Evolutionary conservation across 306 rosid genomes (phyloP).

Genomic region (Rosa persica): DNA sequence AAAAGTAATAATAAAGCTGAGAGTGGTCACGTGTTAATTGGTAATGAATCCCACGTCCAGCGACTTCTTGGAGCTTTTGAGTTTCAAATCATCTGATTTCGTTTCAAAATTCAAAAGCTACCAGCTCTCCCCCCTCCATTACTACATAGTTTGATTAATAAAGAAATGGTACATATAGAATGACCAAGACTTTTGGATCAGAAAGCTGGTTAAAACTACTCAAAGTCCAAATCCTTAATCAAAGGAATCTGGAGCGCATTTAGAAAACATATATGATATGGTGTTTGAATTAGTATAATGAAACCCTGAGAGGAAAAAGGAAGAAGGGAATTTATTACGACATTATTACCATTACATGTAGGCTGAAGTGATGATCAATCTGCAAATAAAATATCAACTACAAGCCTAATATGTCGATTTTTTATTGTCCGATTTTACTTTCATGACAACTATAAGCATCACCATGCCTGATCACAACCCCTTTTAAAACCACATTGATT

Average conservation of each 20-base stretch:
- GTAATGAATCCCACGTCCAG: neutral
- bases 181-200: neutral
- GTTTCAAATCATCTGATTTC: neutral
- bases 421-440: too few relatives aligned
- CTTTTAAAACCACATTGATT: too few relatives aligned
- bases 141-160: neutral
- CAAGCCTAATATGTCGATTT: too few relatives aligned
- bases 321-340: neutral
- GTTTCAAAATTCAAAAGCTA: neutral
- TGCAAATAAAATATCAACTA: too few relatives aligned
- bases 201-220: neutral
- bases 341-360: too few relatives aligned
- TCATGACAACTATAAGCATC: too few relatives aligned
- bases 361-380: too few relatives aligned
- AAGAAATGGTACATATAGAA: neutral
- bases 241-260: neutral
- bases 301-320: too few relatives aligned
- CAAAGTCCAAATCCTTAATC: neutral
- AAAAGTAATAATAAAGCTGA: neutral
- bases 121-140: neutral
- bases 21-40: neutral
- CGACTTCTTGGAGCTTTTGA: neutral
- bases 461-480: too few relatives aligned
- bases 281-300: neutral
- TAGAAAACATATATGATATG: neutral